These are phyloP conservation scores for Mucor sp. DNA, from an alignment of 371 early-diverging fungal genomes.

Conservation along the genomic window DNA sequence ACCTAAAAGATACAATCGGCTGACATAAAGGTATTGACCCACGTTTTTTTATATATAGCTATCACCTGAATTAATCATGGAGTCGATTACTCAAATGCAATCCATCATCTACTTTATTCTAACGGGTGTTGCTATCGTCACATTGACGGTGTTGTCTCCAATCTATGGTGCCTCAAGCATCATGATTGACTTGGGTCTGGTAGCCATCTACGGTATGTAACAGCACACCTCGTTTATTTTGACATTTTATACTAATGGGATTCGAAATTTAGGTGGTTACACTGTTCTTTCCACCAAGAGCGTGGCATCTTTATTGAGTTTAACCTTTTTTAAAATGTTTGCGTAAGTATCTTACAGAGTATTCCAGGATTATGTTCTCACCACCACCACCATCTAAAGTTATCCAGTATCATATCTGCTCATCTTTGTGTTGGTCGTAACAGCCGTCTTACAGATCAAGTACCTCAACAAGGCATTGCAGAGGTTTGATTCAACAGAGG, in stretches of 20 bases:
- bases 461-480: slow-evolving; percentile 74
- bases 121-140: slow-evolving; percentile 40
- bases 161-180: slow-evolving; percentile 61
- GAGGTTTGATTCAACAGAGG: slow-evolving; percentile 74
- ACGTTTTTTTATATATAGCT: slow-evolving; percentile 38
- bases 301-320: slow-evolving; percentile 68
- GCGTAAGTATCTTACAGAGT: slow-evolving; percentile 32
- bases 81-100: slow-evolving; percentile 59
- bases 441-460: slow-evolving; percentile 74
- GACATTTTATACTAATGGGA: background rate
- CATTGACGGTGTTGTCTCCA: slow-evolving; percentile 55
- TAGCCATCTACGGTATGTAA: slow-evolving; percentile 71
- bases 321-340: slow-evolving; percentile 67
- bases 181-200: slow-evolving; percentile 70
- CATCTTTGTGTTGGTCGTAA: slow-evolving; percentile 60
- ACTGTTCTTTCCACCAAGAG: slow-evolving; percentile 80
- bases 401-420: slow-evolving; percentile 70
- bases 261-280: slow-evolving; percentile 62
- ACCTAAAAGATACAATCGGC: background rate
- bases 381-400: slow-evolving; percentile 10
- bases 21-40: slow-evolving; percentile 4
- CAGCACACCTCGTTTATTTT: too few relatives aligned
- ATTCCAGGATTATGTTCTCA: background rate
- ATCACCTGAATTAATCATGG: slow-evolving; percentile 64
- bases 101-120: slow-evolving; percentile 64